Evolutionary conservation across 2,329 filamentous ascomycete species (phyloP).

Genomic region (Mycosphaerella arachidis): DNA sequence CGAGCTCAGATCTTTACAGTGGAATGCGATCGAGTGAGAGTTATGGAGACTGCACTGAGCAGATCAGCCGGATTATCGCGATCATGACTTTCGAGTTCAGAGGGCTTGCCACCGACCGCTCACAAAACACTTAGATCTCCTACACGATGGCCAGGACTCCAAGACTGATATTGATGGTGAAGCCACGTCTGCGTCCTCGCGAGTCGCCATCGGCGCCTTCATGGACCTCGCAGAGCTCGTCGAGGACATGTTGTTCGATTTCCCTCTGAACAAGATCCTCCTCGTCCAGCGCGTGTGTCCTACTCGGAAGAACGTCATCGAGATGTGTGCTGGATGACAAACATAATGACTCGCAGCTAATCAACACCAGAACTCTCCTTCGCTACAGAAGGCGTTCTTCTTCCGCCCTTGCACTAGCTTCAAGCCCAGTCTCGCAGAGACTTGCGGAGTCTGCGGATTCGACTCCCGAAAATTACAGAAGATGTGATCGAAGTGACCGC

Average conservation of each 20-base stretch:
- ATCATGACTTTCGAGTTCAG: too few species aligned
- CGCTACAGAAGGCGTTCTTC: not conserved
- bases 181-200: not conserved
- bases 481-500: not conserved
- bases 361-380: not conserved
- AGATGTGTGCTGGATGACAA: not conserved
- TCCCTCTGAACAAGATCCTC: not conserved
- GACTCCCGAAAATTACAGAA: not conserved
- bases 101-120: too few species aligned
- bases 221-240: not conserved
- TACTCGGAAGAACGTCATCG: not conserved
- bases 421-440: not conserved
- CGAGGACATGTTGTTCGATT: not conserved
- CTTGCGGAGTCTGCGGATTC: not conserved
- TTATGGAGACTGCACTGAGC: too few species aligned
- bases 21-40: too few species aligned
- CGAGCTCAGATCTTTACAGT: too few species aligned
- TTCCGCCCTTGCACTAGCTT: not conserved
- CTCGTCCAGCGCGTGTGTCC: not conserved
- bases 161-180: not conserved
- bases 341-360: not conserved
- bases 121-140: too few species aligned
- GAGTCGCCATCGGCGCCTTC: not conserved
- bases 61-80: too few species aligned
- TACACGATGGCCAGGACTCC: not conserved